These are phyloP conservation scores for Populus simonii DNA, from an alignment of 345 rosid genomes.

Conservation along the genomic window DNA sequence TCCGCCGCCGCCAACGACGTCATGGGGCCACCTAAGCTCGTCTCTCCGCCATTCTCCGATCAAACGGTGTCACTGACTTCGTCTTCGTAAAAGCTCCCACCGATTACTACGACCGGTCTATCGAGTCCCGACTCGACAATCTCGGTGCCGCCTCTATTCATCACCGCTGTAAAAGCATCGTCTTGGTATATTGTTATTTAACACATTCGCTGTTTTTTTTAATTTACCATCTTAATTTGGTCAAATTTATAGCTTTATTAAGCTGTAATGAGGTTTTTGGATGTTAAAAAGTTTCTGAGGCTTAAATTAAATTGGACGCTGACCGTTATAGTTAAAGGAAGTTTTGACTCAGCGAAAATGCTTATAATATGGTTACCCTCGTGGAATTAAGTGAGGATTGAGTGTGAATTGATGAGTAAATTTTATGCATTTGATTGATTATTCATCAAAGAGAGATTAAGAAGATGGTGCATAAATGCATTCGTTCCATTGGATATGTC, in stretches of 20 bases:
- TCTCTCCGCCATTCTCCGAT: conserved; percentile 60
- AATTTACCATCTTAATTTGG: background rate
- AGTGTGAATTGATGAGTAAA: background rate
- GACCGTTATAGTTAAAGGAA: background rate
- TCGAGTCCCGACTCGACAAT: conserved; percentile 65
- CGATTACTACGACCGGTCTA: conserved; percentile 73
- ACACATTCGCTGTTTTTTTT: background rate
- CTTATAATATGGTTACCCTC: background rate
- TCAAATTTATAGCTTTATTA: background rate
- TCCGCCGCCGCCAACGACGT: conserved; percentile 4
- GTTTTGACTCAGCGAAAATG: background rate
- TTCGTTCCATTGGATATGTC: too few species aligned
- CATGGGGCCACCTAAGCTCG: conserved; percentile 45
- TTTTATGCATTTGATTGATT: background rate
- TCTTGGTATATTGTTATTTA: conserved; percentile 47
- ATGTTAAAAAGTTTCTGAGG: background rate
- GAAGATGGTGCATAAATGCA: background rate
- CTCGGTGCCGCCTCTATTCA: conserved; percentile 70
- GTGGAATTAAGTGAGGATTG: background rate
- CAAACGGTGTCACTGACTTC: conserved; percentile 55
- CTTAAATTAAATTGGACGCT: background rate
- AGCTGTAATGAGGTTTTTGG: background rate
- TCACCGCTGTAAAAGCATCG: conserved; percentile 94
- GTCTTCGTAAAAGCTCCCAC: conserved; percentile 54
- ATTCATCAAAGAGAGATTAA: background rate